Conservation (phyloP, 306 rosid species). For the Cucumis sativus region Cucumber_9930_V3 NC_026659.2:15860501-15861000, state of each 20-base stretch:
- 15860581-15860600: no score
- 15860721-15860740: background rate
- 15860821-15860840: background rate
- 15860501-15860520: background rate
- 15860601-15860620: no score
- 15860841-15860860: background rate
- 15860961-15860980: background rate
- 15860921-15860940: background rate
- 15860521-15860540: background rate
- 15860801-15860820: background rate
- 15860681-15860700: background rate
- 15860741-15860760: background rate
- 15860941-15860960: background rate
- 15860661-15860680: no score
- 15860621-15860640: no score
- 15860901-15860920: background rate
- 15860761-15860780: background rate
- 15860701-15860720: background rate
- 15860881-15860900: background rate
- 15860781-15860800: background rate
- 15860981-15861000: background rate
- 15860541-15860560: background rate
- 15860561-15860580: no score
- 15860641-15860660: no score
- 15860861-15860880: background rate